Conservation (phyloP, 352 stramenopile genomes). For the Globisporangium nodosum region DNA sequence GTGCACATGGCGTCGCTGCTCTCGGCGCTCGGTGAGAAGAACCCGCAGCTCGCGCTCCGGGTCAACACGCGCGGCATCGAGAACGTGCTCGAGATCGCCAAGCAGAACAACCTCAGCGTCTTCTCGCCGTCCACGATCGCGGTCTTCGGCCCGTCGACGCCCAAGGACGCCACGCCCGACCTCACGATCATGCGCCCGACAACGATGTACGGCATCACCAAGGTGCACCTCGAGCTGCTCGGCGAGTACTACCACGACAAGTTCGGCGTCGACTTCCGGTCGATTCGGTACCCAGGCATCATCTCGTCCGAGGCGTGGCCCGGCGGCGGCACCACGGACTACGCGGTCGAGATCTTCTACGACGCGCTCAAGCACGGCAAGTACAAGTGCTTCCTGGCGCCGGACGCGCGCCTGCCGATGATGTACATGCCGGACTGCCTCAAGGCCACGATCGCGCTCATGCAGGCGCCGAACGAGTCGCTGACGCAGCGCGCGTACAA, state of each 20-base stretch:
- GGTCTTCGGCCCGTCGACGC: constrained; percentile 86
- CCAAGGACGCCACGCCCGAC: constrained; percentile 81
- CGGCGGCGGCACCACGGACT: constrained; percentile 85
- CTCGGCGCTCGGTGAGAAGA: constrained; percentile 87
- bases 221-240: constrained; percentile 87
- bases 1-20: constrained; percentile 90
- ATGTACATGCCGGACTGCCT: constrained; percentile 95
- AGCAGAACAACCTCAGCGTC: constrained; percentile 83
- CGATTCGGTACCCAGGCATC: constrained; percentile 87
- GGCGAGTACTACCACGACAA: constrained; percentile 92
- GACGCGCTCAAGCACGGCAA: constrained; percentile 82
- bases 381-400: constrained; percentile 87
- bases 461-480: constrained; percentile 59
- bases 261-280: constrained; percentile 90
- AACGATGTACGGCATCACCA: constrained; percentile 92
- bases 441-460: constrained; percentile 76
- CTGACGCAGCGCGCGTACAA: constrained; percentile 90
- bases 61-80: constrained; percentile 88
- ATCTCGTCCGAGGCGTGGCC: constrained; percentile 86
- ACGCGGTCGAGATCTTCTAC: constrained; percentile 93
- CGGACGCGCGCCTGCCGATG: constrained; percentile 85
- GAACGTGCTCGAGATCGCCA: constrained; percentile 89
- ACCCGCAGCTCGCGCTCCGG: constrained; percentile 81
- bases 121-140: constrained; percentile 90
- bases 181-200: constrained; percentile 89